A percentile compares a stretch with the other conserved stretches of the same genome.
Conservation (phyloP, 306 rosid genomes). For the Ormosia emarginata region DNA sequence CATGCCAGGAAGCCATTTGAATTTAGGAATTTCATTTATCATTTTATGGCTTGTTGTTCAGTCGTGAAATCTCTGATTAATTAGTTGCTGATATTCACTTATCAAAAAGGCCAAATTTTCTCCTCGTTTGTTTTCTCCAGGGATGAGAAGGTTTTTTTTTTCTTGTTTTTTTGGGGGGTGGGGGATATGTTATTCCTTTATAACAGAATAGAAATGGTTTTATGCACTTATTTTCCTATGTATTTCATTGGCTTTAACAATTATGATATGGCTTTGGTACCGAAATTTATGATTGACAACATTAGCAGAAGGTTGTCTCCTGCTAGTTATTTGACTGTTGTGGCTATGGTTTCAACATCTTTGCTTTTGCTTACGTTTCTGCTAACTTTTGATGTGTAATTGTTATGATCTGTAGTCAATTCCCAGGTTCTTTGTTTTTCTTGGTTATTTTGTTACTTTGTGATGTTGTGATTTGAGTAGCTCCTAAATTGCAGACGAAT, state of each 20-base stretch:
- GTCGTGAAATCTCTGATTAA: not conserved
- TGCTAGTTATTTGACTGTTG: not conserved
- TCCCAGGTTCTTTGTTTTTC: not conserved
- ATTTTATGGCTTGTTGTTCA: not conserved
- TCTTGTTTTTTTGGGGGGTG: not conserved
- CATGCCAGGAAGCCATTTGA: not conserved
- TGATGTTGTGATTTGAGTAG: not conserved
- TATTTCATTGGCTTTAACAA: not conserved
- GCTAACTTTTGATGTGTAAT: not conserved
- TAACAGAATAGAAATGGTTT: not conserved
- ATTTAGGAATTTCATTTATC: not conserved
- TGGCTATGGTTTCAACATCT: not conserved
- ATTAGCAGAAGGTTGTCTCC: not conserved
- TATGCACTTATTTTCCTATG: not conserved
- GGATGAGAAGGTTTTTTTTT: no score
- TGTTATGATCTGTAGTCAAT: not conserved
- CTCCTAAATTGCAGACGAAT: constrained; percentile 67
- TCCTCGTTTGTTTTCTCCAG: not conserved
- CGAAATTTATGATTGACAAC: not conserved
- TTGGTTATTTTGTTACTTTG: not conserved
- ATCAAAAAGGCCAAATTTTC: not conserved
- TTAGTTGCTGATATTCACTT: not conserved
- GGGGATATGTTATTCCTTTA: not conserved
- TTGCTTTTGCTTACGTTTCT: not conserved
- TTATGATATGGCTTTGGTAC: not conserved